Conservation (phyloP, 768 basidiomycete species). For the Collybia sp. region DNA sequence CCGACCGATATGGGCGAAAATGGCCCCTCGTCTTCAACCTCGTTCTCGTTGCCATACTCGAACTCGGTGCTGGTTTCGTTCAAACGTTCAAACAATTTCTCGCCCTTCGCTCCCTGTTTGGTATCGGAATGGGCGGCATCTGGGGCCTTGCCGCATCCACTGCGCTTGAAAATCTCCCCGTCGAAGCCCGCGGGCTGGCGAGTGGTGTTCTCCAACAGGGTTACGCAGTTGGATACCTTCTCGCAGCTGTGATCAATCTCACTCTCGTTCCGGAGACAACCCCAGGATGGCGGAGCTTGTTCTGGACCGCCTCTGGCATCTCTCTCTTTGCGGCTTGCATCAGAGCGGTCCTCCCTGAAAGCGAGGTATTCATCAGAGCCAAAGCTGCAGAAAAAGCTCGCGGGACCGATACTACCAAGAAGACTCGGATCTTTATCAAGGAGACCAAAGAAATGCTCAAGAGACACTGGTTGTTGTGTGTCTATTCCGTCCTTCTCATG, state of each 20-base stretch:
- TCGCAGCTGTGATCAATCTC: slow-evolving; percentile 83
- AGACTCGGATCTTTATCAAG: slow-evolving; percentile 66
- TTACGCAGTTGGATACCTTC: slow-evolving; percentile 79
- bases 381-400: slow-evolving; percentile 50
- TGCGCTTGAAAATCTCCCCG: slow-evolving; percentile 85
- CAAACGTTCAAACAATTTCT: slow-evolving; percentile 77
- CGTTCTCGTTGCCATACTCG: slow-evolving; percentile 62
- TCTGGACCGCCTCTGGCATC: slow-evolving; percentile 76
- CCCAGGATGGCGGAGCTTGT: slow-evolving; percentile 67
- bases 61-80: slow-evolving; percentile 79
- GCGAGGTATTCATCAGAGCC: slow-evolving; percentile 63
- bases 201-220: slow-evolving; percentile 87
- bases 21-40: slow-evolving; percentile 87
- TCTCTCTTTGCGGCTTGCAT: slow-evolving; percentile 65
- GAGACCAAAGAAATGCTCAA: slow-evolving; percentile 78
- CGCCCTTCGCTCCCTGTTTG: slow-evolving; percentile 77
- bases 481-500: slow-evolving; percentile 84
- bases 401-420: slow-evolving; percentile 50
- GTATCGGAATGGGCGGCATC: slow-evolving; percentile 85
- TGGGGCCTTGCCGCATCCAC: slow-evolving; percentile 85
- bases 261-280: slow-evolving; percentile 44
- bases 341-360: slow-evolving; percentile 73
- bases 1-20: slow-evolving; percentile 89
- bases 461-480: slow-evolving; percentile 75
- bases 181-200: slow-evolving; percentile 79